A percentile compares a stretch with the other conserved stretches of the same genome.
Conservation (phyloP, 257 asterid genomes). For the Gentiana straminea region DNA sequence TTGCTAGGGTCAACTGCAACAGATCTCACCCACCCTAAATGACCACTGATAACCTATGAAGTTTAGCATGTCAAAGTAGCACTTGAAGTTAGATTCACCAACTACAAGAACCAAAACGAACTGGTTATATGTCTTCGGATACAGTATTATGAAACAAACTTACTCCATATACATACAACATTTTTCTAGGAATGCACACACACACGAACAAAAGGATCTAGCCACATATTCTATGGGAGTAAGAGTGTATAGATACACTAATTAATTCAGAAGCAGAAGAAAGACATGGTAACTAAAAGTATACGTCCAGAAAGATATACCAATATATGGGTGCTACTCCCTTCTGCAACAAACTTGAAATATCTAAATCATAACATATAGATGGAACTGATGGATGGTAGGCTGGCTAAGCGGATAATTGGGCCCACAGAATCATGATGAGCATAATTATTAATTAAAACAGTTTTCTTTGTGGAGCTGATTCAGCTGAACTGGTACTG, state of each 20-base stretch:
- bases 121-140: neutral
- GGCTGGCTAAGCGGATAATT: neutral
- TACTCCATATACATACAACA: neutral
- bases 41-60: conserved; percentile 90
- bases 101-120: neutral
- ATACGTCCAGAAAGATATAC: too few relatives aligned
- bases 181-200: neutral
- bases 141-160: neutral
- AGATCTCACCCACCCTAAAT: conserved; percentile 79
- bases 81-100: neutral
- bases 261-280: too few relatives aligned
- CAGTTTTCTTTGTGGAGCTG: neutral
- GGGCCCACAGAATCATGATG: neutral
- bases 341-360: too few relatives aligned
- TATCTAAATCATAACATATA: too few relatives aligned
- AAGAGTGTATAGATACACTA: too few relatives aligned
- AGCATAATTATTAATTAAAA: neutral
- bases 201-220: neutral
- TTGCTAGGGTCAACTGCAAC: conserved; percentile 95
- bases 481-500: neutral
- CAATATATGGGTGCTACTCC: too few relatives aligned
- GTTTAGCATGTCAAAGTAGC: conserved; percentile 4
- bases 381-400: too few relatives aligned
- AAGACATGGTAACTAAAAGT: too few relatives aligned
- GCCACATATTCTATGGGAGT: neutral